phyloP scores from a whole-genome alignment of 2,329 filamentous ascomycete genomes.

The Endothia cerciana region DNA sequence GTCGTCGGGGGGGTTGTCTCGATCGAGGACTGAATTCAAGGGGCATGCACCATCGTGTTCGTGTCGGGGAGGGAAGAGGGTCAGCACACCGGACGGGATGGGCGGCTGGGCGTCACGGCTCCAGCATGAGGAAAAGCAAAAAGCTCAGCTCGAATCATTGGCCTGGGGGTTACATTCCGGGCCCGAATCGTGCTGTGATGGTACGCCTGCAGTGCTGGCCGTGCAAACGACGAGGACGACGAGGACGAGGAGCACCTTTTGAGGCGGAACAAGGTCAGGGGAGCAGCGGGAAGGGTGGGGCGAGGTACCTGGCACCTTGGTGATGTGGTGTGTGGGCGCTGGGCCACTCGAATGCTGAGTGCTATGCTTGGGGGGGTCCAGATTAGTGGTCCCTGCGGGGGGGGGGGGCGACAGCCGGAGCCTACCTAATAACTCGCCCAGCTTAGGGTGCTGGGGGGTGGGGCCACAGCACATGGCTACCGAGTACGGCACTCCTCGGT shows the following conservation, averaged over 20 bases:
- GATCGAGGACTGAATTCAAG: background rate
- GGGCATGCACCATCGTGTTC: conserved; percentile 1
- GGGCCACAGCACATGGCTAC: no score
- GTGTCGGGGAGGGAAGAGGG: conserved; percentile 2
- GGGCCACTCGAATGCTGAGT: background rate
- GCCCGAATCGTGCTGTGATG: background rate
- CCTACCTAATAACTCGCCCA: no score
- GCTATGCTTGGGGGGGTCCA: background rate
- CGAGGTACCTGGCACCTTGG: background rate
- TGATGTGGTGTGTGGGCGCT: background rate
- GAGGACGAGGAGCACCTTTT: conserved; percentile 6
- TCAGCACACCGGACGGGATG: background rate
- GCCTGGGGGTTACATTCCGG: conserved; percentile 14
- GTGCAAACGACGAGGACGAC: background rate
- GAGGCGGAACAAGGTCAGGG: conserved; percentile 6
- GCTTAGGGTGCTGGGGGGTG: no score
- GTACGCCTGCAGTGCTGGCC: background rate
- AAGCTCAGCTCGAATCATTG: conserved; percentile 10
- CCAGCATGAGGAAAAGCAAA: background rate
- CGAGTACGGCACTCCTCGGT: no score
- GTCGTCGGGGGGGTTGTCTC: background rate
- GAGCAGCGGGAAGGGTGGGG: conserved; percentile 13
- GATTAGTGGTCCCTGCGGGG: background rate
- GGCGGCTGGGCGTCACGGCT: background rate
- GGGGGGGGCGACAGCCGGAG: background rate